Evolutionary conservation across 2,329 filamentous ascomycete species (phyloP).

Genomic region (Pseudocercospora macadamiae): DNA sequence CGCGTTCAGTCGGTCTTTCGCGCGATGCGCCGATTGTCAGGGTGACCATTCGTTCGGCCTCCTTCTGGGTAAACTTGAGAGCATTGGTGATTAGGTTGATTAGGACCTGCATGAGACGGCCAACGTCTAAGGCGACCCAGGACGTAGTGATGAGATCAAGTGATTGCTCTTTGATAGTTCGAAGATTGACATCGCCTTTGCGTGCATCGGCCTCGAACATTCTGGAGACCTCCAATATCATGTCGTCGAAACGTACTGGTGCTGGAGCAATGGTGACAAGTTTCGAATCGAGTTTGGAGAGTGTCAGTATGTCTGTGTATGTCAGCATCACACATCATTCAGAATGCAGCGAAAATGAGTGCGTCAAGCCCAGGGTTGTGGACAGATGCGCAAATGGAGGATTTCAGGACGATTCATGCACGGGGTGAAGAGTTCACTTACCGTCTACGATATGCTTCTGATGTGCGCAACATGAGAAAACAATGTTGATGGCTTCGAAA

Average conservation of each 20-base stretch:
- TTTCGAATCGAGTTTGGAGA: constrained; percentile 48
- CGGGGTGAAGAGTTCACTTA: no score
- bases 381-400: no score
- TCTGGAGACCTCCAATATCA: constrained; percentile 24
- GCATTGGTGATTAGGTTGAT: constrained; percentile 36
- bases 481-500: constrained; percentile 37
- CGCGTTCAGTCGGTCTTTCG: constrained; percentile 23
- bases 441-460: constrained; percentile 49
- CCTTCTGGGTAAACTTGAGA: constrained; percentile 32
- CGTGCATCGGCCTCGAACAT: constrained; percentile 31
- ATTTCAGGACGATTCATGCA: no score
- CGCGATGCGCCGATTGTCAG: constrained; percentile 24
- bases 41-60: constrained; percentile 18
- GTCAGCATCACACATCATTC: no score
- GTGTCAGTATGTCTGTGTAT: constrained; percentile 46
- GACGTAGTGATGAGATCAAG: constrained; percentile 12
- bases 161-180: constrained; percentile 2
- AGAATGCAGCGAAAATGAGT: no score
- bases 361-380: background rate
- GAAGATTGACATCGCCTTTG: constrained; percentile 24
- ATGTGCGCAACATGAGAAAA: constrained; percentile 47
- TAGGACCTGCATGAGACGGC: constrained; percentile 31
- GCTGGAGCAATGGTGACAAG: constrained; percentile 38
- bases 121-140: constrained; percentile 28
- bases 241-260: constrained; percentile 18